Evolutionary conservation across 768 basidiomycete genomes (phyloP).

Genomic region (Phylloporus arenicola): DNA sequence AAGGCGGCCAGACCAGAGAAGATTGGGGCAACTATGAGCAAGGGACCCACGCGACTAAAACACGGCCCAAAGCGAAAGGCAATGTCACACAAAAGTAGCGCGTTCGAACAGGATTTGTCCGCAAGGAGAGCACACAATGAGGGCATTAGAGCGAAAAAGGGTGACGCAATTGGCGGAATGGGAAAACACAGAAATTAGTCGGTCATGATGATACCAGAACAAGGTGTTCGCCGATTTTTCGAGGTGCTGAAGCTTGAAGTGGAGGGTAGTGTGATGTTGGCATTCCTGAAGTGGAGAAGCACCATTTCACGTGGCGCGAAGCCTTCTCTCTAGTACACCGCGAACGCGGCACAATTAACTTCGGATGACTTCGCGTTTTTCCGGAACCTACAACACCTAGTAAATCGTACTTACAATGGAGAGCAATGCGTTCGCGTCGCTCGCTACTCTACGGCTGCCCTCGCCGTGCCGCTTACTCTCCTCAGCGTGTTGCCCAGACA

Average conservation of each 20-base stretch:
- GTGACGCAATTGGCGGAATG: slow-evolving; percentile 48
- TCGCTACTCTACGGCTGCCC: slow-evolving; percentile 54
- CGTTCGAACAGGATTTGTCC: slow-evolving; percentile 60
- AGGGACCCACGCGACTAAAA: slow-evolving; percentile 28
- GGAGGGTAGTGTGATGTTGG: background rate
- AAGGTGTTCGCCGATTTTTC: background rate
- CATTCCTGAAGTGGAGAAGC: slow-evolving; percentile 20
- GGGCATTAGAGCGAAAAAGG: slow-evolving; percentile 62
- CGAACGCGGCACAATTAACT: slow-evolving; percentile 20
- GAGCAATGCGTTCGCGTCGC: slow-evolving; percentile 44
- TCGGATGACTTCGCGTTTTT: slow-evolving; percentile 14
- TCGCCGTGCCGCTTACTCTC: slow-evolving; percentile 51
- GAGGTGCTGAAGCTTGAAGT: background rate
- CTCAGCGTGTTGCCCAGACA: slow-evolving; percentile 79
- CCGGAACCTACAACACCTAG: slow-evolving; percentile 1
- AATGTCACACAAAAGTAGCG: slow-evolving; percentile 30
- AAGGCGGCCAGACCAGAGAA: slow-evolving; percentile 68
- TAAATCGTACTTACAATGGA: slow-evolving; percentile 29
- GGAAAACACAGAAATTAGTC: slow-evolving; percentile 41
- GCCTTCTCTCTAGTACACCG: slow-evolving; percentile 12
- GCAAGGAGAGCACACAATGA: slow-evolving; percentile 41
- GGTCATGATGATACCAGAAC: background rate
- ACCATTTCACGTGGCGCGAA: slow-evolving; percentile 26
- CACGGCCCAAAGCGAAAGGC: slow-evolving; percentile 31
- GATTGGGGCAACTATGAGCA: slow-evolving; percentile 55